phyloP scores from a whole-genome alignment of 192 early-diverging fungal species.

The Entomortierella lignicola region DNA sequence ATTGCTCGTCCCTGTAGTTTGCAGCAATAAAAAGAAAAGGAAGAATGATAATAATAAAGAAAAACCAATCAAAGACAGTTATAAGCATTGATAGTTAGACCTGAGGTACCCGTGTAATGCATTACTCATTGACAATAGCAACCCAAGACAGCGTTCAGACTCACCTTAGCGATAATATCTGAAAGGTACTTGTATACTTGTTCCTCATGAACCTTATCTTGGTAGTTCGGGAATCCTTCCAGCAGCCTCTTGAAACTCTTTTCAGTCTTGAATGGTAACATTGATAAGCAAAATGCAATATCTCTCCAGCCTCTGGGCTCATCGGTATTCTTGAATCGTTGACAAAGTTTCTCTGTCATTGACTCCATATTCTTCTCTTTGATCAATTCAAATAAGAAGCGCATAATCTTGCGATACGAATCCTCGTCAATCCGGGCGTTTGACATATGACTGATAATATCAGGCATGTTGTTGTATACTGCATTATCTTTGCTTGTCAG shows the following conservation, averaged over 20 bases:
- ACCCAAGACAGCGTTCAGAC: background rate
- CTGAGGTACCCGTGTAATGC: background rate
- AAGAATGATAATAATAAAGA: too few species aligned
- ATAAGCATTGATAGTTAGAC: background rate
- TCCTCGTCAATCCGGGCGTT: conserved; percentile 82
- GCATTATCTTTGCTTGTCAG: conserved; percentile 96
- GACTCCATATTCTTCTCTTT: conserved; percentile 97
- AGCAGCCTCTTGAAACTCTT: conserved; percentile 86
- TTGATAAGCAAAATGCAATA: conserved; percentile 91
- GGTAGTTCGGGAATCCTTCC: conserved; percentile 86
- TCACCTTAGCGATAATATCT: conserved; percentile 89
- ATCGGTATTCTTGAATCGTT: conserved; percentile 87
- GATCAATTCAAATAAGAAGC: conserved; percentile 95
- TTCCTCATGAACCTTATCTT: conserved; percentile 92
- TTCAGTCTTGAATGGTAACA: conserved; percentile 90
- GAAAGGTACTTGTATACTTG: conserved; percentile 84
- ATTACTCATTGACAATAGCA: background rate
- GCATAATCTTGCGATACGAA: conserved; percentile 90
- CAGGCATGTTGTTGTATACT: conserved; percentile 98
- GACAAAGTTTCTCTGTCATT: conserved; percentile 96
- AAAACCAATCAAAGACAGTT: background rate
- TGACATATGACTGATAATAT: conserved; percentile 96
- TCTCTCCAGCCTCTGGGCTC: conserved; percentile 89
- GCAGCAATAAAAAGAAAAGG: background rate
- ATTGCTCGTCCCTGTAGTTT: conserved; percentile 68